Conservation (phyloP, 2,329 filamentous ascomycete species). For the Xylaria sp. region DNA sequence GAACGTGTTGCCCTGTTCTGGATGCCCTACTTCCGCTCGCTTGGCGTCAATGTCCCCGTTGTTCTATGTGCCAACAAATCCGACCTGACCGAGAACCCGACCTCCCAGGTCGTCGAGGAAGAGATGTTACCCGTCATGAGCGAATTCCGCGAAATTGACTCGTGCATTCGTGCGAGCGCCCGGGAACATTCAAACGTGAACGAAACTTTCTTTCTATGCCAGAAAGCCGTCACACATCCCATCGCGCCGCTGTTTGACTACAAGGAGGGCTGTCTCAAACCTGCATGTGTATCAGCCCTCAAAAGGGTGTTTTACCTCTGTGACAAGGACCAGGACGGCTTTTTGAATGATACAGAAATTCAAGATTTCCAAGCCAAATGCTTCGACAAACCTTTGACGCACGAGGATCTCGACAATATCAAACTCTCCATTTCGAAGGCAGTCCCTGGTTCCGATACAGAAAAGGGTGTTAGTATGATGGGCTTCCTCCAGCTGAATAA, state of each 20-base stretch:
- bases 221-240: conserved; percentile 96
- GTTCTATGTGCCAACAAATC: conserved; percentile 97
- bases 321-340: conserved; percentile 95
- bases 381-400: conserved; percentile 84
- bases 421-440: conserved; percentile 81
- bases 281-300: conserved; percentile 83
- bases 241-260: conserved; percentile 97
- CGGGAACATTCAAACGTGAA: conserved; percentile 93
- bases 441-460: conserved; percentile 64
- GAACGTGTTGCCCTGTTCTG: conserved; percentile 96
- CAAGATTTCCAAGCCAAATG: conserved; percentile 88
- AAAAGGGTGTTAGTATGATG: conserved; percentile 76
- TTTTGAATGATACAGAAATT: conserved; percentile 88
- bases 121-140: conserved; percentile 99
- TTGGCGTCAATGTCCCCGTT: conserved; percentile 98
- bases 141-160: conserved; percentile 98
- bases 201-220: conserved; percentile 95
- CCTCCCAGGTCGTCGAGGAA: conserved; percentile 87
- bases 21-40: conserved; percentile 96
- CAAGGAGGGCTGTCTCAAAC: conserved; percentile 88
- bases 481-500: conserved; percentile 93
- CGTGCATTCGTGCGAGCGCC: conserved; percentile 92
- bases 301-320: conserved; percentile 93
- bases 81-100: conserved; percentile 79
- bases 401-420: conserved; percentile 87